These are phyloP conservation scores for Lepidium aucheri DNA, from an alignment of 345 rosid species.

Conservation along the genomic window DNA sequence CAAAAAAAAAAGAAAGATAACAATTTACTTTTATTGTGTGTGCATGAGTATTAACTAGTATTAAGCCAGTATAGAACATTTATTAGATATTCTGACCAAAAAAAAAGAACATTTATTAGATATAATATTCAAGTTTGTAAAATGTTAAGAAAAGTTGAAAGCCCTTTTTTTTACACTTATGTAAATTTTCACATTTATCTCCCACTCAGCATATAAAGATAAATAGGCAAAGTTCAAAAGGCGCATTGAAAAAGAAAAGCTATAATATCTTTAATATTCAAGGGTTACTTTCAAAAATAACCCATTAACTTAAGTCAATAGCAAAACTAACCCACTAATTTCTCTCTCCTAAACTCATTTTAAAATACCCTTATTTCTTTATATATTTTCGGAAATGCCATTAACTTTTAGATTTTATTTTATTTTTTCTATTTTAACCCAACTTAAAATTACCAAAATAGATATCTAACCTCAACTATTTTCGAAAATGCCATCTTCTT, in stretches of 20 bases:
- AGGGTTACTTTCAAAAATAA: too few species aligned
- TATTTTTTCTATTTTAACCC: too few species aligned
- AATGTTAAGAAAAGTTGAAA: background rate
- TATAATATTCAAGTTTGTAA: background rate
- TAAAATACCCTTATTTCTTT: too few species aligned
- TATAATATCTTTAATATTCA: slow-evolving; percentile 6
- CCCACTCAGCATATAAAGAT: slow-evolving; percentile 13
- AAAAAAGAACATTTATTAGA: background rate
- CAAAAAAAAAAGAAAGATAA: background rate
- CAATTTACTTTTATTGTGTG: background rate
- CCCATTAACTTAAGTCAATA: too few species aligned
- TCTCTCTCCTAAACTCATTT: too few species aligned
- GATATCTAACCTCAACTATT: too few species aligned
- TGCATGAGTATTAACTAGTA: too few species aligned
- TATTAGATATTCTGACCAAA: background rate
- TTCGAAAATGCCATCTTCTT: too few species aligned
- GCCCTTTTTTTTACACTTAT: background rate
- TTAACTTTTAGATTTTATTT: too few species aligned
- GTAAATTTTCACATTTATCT: background rate
- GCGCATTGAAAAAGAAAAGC: slow-evolving; percentile 8
- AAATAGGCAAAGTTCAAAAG: background rate
- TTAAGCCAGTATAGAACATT: background rate
- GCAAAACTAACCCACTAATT: too few species aligned
- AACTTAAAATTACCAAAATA: too few species aligned
- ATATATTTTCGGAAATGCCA: too few species aligned